Base-by-base conservation (phyloP, 2,329 filamentous ascomycete species). In the Neonectria coccinea region DNA sequence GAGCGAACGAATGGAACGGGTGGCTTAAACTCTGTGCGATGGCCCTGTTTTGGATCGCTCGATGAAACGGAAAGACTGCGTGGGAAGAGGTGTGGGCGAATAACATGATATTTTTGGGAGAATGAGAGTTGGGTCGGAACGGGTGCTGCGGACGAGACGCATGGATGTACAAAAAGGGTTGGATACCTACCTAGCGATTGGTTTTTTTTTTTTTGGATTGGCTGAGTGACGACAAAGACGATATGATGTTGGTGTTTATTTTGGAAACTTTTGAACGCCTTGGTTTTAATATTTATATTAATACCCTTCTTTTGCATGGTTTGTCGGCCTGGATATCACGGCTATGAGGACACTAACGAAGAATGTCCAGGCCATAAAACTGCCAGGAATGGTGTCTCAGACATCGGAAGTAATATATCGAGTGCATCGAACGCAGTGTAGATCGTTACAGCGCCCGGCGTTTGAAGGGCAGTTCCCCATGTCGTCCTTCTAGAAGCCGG, bases 151-250 rank as follows among this genome's bases (percentile, higher is more conserved):
- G 36, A 39, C 36, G 14, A 36, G 31, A 12, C 12, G 10, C 36
- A 48, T 57, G 56, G 54, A 59, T 64, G 61, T 64, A 64, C 44
- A 56, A 64, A 64, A 59, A 59, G 16, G 29, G n/a, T 5, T 22
- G n/a, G n/a, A 51, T 39, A 39, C 36, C 36, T 39, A 39, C 36
- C 36, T 7, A 33, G n/a, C 7, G 16, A 20, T 20, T 42, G 3
- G 39, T 4, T 4, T 18, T 52, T 20, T 20, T 20, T 20, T 20
- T 20, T 48, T 50, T 51, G 39, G 25, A 20, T 41, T 33, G 18
- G 6, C 27, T 44, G 33, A 36, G 33, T 22, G 54, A 62, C 44
- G 27, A 45, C 50, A n/a, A 39, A n/a, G 45, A 51, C 9, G 39
- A 48, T 18, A 42, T 54, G 47, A 31, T 59, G 45, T 20, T 50